Conservation (phyloP, 2,329 filamentous ascomycete species). For the Nemania sp. region DNA sequence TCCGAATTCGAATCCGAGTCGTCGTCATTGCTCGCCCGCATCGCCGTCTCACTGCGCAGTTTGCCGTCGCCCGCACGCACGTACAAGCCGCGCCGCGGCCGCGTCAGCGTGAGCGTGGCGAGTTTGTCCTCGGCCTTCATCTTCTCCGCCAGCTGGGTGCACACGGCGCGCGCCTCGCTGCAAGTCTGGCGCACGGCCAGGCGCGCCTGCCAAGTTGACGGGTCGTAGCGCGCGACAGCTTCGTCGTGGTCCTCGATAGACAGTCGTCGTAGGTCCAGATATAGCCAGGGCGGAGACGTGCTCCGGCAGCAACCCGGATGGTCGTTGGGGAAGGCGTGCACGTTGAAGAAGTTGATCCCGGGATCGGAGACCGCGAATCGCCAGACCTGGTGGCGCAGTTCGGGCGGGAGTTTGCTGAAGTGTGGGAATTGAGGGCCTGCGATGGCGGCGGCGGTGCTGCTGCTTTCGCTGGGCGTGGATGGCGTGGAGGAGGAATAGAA, state of each 20-base stretch:
- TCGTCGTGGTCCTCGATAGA: constrained; percentile 34
- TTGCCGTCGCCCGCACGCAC: constrained; percentile 36
- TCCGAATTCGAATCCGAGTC: not conserved
- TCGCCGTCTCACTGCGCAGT: constrained; percentile 15
- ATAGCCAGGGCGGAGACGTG: constrained; percentile 35
- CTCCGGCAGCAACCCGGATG: constrained; percentile 35
- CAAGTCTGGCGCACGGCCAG: constrained; percentile 31
- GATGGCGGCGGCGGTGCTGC: not conserved
- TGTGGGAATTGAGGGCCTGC: constrained; percentile 23
- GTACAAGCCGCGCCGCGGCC: constrained; percentile 35
- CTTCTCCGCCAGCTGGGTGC: constrained; percentile 30
- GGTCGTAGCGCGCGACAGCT: constrained; percentile 36
- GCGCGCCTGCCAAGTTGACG: constrained; percentile 38
- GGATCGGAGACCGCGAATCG: constrained; percentile 31
- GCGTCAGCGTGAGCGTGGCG: constrained; percentile 32
- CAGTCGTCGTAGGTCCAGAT: constrained; percentile 39
- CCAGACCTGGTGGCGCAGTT: constrained; percentile 39
- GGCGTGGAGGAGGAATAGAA: too few species aligned
- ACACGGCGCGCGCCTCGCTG: constrained; percentile 35
- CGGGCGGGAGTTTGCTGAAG: constrained; percentile 35
- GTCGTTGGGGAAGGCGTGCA: constrained; percentile 40
- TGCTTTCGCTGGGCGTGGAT: not conserved
- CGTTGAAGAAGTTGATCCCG: constrained; percentile 42
- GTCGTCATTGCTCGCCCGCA: not conserved
- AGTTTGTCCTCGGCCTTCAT: constrained; percentile 24